Evolutionary conservation across 257 asterid genomes (phyloP).

Genomic region (Rubia yunnanensis): DNA sequence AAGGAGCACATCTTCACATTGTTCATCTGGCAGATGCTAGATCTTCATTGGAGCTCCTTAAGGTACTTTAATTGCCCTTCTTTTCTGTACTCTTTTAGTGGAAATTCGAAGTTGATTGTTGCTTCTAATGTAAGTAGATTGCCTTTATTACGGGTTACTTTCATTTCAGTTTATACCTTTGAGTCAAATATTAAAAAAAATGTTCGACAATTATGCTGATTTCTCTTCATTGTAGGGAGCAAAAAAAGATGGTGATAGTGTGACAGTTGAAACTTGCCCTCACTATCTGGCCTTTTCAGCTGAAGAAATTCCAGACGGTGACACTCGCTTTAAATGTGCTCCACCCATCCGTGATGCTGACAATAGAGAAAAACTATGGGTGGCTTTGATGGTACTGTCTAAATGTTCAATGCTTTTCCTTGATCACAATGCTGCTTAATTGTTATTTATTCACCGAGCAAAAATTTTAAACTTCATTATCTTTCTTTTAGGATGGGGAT

Average conservation of each 20-base stretch:
- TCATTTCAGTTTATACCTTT: neutral
- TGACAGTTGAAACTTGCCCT: slow-evolving; percentile 94
- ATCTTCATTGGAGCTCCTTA: slow-evolving; percentile 67
- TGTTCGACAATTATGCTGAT: neutral
- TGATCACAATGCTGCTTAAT: neutral
- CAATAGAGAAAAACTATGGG: slow-evolving; percentile 70
- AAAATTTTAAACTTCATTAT: neutral
- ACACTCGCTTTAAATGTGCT: slow-evolving; percentile 92
- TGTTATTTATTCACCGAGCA: neutral
- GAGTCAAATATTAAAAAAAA: neutral
- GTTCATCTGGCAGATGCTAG: slow-evolving; percentile 90
- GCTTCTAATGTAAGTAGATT: neutral
- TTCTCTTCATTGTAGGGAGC: slow-evolving; percentile 49
- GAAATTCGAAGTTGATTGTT: neutral
- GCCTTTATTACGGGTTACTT: neutral
- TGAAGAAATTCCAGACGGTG: slow-evolving; percentile 88
- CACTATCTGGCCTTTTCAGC: slow-evolving; percentile 96
- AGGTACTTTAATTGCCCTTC: slow-evolving; percentile 30
- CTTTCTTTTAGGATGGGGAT: slow-evolving; percentile 59
- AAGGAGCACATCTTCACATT: slow-evolving; percentile 94
- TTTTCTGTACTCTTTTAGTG: neutral
- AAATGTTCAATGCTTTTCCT: neutral
- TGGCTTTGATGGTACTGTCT: slow-evolving; percentile 58
- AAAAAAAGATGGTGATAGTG: slow-evolving; percentile 68
- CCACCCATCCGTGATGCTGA: slow-evolving; percentile 92